Percentiles rank a stretch among this genome's conserved stretches.
Conservation (phyloP, 2,329 filamentous ascomycete genomes). For the Lecanicillium sp. region DNA sequence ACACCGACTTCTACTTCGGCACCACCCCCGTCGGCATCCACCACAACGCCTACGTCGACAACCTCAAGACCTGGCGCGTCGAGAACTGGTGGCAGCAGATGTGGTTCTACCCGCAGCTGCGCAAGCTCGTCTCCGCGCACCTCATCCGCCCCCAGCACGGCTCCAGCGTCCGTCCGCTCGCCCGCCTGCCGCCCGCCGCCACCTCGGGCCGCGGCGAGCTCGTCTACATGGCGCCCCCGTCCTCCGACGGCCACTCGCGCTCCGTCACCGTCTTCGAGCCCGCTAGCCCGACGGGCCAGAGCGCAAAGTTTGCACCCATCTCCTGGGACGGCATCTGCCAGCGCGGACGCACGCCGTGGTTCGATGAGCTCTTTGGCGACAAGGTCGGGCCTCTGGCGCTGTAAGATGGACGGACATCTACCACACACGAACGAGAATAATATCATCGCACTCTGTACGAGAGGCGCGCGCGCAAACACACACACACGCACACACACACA, state of each 20-base stretch:
- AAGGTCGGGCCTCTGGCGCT: slow-evolving; percentile 24
- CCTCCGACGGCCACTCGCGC: background rate
- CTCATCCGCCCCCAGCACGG: slow-evolving; percentile 17
- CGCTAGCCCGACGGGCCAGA: slow-evolving; percentile 12
- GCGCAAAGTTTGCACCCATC: slow-evolving; percentile 20
- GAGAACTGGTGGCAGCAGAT: slow-evolving; percentile 31
- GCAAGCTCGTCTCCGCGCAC: slow-evolving; percentile 24
- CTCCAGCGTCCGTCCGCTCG: slow-evolving; percentile 18
- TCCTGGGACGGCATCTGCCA: slow-evolving; percentile 31
- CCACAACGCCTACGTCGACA: slow-evolving; percentile 30
- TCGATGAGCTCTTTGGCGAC: slow-evolving; percentile 30
- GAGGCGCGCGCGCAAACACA: background rate
- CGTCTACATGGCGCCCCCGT: slow-evolving; percentile 21
- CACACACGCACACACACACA: background rate
- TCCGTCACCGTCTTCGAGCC: slow-evolving; percentile 15
- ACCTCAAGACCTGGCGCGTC: slow-evolving; percentile 27
- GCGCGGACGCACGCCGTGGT: slow-evolving; percentile 24
- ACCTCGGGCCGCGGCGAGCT: slow-evolving; percentile 12
- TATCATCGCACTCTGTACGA: no score
- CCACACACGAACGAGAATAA: no score
- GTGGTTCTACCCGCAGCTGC: slow-evolving; percentile 30
- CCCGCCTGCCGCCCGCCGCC: slow-evolving; percentile 12
- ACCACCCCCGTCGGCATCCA: slow-evolving; percentile 31
- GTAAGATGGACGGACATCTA: background rate
- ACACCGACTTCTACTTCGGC: slow-evolving; percentile 33